phyloP scores from a whole-genome alignment of 257 asterid species.

The Salvia miltiorrhiza region DNA sequence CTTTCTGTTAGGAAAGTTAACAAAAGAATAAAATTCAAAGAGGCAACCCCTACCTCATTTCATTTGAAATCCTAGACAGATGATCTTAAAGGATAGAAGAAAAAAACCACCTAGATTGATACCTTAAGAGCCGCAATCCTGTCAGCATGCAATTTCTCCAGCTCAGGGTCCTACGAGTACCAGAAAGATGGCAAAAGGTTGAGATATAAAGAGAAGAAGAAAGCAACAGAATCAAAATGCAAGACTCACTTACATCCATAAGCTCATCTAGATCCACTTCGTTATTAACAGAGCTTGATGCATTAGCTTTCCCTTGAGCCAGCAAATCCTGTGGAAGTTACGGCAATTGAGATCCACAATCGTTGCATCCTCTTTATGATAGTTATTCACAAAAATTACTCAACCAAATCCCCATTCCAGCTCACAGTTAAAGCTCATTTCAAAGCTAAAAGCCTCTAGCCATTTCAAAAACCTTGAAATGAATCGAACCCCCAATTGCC shows the following conservation, averaged over 20 bases:
- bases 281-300: constrained; percentile 50
- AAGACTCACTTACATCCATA: constrained; percentile 75
- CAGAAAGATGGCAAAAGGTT: constrained; percentile 3
- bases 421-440: not conserved
- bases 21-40: not conserved
- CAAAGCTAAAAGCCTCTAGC: too few species aligned
- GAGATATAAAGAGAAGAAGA: not conserved
- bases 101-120: not conserved
- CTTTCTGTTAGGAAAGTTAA: constrained; percentile 49
- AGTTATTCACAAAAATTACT: not conserved
- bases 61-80: constrained; percentile 13
- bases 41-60: constrained; percentile 12
- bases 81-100: not conserved
- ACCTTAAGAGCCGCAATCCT: constrained; percentile 96
- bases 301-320: constrained; percentile 57
- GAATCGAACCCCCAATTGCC: not conserved
- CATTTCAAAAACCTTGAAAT: constrained; percentile 1
- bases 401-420: not conserved
- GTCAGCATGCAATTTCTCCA: constrained; percentile 96
- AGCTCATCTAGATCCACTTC: constrained; percentile 93
- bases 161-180: constrained; percentile 81
- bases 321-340: constrained; percentile 54
- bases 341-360: constrained; percentile 13
- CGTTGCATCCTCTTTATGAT: not conserved
- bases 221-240: constrained; percentile 5